Percentiles rank a stretch among this genome's conserved stretches.
Conservation (phyloP, 768 basidiomycete genomes). For the Auricularia auricula-judae region DNA sequence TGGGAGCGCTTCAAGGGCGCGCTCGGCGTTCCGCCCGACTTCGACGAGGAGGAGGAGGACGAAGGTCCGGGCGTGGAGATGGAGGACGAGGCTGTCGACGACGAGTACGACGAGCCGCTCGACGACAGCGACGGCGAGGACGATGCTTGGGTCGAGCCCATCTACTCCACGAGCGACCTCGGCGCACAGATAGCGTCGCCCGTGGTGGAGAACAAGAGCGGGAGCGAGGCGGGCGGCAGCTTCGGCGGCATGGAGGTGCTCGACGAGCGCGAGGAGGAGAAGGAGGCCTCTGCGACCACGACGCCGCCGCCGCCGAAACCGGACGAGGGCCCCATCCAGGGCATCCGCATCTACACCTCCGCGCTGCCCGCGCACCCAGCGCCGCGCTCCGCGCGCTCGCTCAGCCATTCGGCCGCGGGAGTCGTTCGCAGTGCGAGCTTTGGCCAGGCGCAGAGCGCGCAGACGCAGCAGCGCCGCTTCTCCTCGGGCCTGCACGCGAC, state of each 20-base stretch:
- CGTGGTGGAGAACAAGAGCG: neutral
- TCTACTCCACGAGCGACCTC: neutral
- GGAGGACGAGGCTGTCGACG: neutral
- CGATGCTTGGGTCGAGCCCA: neutral
- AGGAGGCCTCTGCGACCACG: neutral
- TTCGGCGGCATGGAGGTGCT: neutral
- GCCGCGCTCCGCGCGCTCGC: neutral
- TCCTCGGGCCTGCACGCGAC: neutral
- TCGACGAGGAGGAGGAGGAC: constrained; percentile 24
- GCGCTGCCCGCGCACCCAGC: neutral
- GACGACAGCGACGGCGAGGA: neutral
- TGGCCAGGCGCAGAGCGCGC: neutral
- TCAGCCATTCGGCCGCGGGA: neutral
- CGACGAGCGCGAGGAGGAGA: neutral
- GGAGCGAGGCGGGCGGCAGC: neutral
- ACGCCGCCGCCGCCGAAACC: neutral
- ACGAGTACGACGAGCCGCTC: constrained; percentile 1
- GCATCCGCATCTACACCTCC: constrained; percentile 1
- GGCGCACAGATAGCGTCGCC: neutral
- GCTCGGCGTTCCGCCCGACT: constrained; percentile 76
- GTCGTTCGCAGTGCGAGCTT: neutral
- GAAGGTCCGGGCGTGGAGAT: neutral
- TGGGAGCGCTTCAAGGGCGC: constrained; percentile 89
- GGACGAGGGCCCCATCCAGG: neutral
- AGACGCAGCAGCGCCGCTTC: neutral